Evolutionary conservation across 192 early-diverging fungal species (phyloP).

Genomic region (Linnemannia hyalina): DNA sequence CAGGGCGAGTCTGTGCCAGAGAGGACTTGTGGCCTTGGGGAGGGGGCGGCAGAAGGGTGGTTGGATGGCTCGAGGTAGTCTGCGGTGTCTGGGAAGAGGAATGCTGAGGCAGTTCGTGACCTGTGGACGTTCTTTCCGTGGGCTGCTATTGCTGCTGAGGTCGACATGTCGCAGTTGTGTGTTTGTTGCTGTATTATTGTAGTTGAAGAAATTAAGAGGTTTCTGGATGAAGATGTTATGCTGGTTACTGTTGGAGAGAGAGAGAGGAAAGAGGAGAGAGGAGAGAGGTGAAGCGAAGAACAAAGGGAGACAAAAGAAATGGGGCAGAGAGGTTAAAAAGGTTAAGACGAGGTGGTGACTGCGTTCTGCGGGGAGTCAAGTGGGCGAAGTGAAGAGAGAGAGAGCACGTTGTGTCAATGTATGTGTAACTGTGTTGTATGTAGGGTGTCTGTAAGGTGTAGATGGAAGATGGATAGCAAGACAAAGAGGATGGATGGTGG

Average conservation of each 20-base stretch:
- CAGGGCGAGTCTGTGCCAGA: slow-evolving; percentile 50
- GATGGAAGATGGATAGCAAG: neutral
- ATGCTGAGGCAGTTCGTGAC: slow-evolving; percentile 33
- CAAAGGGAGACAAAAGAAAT: neutral
- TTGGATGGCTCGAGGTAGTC: slow-evolving; percentile 41
- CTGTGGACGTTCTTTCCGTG: slow-evolving; percentile 10
- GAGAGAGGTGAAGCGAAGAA: neutral
- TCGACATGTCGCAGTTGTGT: neutral
- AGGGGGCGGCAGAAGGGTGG: slow-evolving; percentile 23
- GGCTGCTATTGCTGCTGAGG: neutral
- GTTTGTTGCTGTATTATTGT: neutral
- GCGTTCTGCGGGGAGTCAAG: too few relatives aligned
- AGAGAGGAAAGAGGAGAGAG: neutral
- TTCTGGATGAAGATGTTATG: neutral
- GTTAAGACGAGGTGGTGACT: neutral
- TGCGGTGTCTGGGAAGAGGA: slow-evolving; percentile 47
- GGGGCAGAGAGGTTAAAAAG: too few relatives aligned
- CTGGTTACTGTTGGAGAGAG: neutral
- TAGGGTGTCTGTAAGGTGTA: too few relatives aligned
- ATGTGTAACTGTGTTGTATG: too few relatives aligned
- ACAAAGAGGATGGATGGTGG: neutral
- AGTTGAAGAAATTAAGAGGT: neutral
- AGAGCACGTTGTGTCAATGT: too few relatives aligned
- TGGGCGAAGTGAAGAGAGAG: too few relatives aligned
- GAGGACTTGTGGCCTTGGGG: slow-evolving; percentile 43